Percentiles rank a stretch among this genome's conserved stretches.
These are phyloP conservation scores for Mucor plumbeus DNA, from an alignment of 371 early-diverging fungal genomes.

Conservation along the genomic window DNA sequence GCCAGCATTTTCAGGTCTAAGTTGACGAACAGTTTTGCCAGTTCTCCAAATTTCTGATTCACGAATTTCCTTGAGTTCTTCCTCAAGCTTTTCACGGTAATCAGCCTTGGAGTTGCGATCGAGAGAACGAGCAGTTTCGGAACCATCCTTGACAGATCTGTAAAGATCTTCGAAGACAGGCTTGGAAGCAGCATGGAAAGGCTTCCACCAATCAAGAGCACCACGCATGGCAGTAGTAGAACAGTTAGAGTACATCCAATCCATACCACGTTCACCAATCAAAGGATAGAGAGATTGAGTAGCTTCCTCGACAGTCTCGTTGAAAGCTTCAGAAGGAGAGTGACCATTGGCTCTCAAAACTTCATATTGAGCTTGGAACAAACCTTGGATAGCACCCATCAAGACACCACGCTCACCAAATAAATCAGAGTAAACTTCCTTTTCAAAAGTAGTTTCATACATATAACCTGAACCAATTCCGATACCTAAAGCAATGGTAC, in stretches of 20 bases:
- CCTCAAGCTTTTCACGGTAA: conserved; percentile 92
- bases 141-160: conserved; percentile 85
- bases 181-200: conserved; percentile 92
- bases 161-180: conserved; percentile 95
- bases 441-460: conserved; percentile 96
- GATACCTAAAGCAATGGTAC: conserved; percentile 92
- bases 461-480: conserved; percentile 97
- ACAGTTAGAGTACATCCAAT: conserved; percentile 97
- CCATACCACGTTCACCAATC: conserved; percentile 97
- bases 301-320: conserved; percentile 99
- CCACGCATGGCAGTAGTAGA: conserved; percentile 95
- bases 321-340: conserved; percentile 97
- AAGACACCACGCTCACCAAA: conserved; percentile 97
- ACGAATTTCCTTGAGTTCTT: conserved; percentile 86
- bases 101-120: conserved; percentile 88
- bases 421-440: conserved; percentile 97
- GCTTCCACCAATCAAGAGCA: conserved; percentile 96
- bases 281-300: conserved; percentile 98
- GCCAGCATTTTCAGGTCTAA: conserved; percentile 79
- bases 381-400: conserved; percentile 98
- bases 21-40: conserved; percentile 89
- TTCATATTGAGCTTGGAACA: conserved; percentile 97
- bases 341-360: conserved; percentile 93
- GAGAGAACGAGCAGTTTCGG: conserved; percentile 89
- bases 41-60: conserved; percentile 71